A percentile compares a stretch with the other conserved stretches of the same genome.
These are phyloP conservation scores for Stephania yunnanensis DNA, from an alignment of 164 flowering plant genomes.

Conservation along the genomic window DNA sequence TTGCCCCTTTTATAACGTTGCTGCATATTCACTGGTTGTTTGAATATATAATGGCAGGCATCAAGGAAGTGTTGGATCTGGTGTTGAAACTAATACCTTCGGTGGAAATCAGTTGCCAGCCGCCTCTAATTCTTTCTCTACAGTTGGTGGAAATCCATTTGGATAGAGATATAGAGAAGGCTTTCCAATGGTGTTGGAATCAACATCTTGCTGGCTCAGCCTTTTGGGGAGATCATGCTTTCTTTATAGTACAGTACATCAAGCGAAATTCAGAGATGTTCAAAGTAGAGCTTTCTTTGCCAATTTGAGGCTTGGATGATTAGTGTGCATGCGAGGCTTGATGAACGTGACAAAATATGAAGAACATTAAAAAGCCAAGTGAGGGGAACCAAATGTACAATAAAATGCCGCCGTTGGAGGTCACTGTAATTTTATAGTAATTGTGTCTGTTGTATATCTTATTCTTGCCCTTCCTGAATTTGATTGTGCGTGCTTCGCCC, in stretches of 20 bases:
- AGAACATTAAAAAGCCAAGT: not conserved
- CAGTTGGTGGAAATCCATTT: slow-evolving; percentile 68
- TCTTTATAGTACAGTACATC: slow-evolving; percentile 13
- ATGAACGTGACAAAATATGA: not conserved
- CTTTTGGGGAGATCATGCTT: slow-evolving; percentile 19
- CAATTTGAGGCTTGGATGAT: slow-evolving; percentile 4
- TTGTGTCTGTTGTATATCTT: slow-evolving; percentile 14
- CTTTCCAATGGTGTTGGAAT: slow-evolving; percentile 8
- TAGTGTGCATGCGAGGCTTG: not conserved
- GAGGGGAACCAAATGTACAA: not conserved
- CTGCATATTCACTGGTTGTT: not conserved
- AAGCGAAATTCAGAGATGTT: slow-evolving; percentile 5
- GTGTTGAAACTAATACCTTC: slow-evolving; percentile 14
- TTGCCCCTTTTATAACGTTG: not conserved
- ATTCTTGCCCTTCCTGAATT: not conserved
- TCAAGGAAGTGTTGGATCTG: slow-evolving; percentile 21
- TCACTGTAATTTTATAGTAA: not conserved
- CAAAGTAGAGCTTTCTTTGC: slow-evolving; percentile 4
- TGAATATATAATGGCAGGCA: slow-evolving; percentile 16
- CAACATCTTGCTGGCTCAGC: slow-evolving; percentile 8
- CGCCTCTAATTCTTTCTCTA: slow-evolving; percentile 32
- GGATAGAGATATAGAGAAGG: slow-evolving; percentile 32
- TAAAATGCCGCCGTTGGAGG: not conserved
- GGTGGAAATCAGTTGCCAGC: slow-evolving; percentile 20
- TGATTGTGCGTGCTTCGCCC: not conserved